Percentiles rank a stretch among this genome's conserved stretches.
Conservation (phyloP, 2,329 filamentous ascomycete genomes). For the Alternaria angustiovoidea region DNA sequence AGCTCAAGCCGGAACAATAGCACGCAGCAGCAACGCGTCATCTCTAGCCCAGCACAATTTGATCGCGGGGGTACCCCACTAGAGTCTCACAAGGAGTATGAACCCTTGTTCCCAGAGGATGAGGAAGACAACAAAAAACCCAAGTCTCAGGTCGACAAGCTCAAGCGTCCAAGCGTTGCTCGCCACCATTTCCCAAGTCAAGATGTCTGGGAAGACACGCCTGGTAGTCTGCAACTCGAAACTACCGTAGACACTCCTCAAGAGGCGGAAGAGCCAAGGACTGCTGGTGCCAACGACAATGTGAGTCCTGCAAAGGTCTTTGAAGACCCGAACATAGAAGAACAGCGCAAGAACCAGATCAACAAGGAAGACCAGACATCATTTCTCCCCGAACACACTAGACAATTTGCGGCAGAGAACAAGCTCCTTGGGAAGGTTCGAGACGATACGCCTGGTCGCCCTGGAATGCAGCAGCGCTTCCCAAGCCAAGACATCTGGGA, state of each 20-base stretch:
- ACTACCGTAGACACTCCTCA: slow-evolving; percentile 88
- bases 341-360: slow-evolving; percentile 56
- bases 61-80: slow-evolving; percentile 71
- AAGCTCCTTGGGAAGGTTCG: slow-evolving; percentile 64
- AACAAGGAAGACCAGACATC: slow-evolving; percentile 52
- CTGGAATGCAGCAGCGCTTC: slow-evolving; percentile 74
- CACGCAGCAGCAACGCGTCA: slow-evolving; percentile 58
- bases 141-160: slow-evolving; percentile 62
- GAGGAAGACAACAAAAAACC: slow-evolving; percentile 68
- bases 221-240: slow-evolving; percentile 78
- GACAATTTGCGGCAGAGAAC: slow-evolving; percentile 64
- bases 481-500: slow-evolving; percentile 96
- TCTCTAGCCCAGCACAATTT: slow-evolving; percentile 52
- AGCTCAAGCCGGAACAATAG: slow-evolving; percentile 63
- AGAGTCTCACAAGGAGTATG: slow-evolving; percentile 91
- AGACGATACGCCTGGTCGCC: slow-evolving; percentile 55
- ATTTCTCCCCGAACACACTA: slow-evolving; percentile 56
- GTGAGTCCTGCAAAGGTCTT: slow-evolving; percentile 48
- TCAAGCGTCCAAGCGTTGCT: slow-evolving; percentile 62
- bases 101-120: slow-evolving; percentile 84
- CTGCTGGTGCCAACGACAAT: slow-evolving; percentile 50
- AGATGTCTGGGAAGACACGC: slow-evolving; percentile 97
- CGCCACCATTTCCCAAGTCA: slow-evolving; percentile 84
- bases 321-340: slow-evolving; percentile 60
- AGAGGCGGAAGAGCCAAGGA: slow-evolving; percentile 57